Evolutionary conservation across 805 yeast genomes (phyloP), one percentile per base, ranked within the genome.

Genomic region (Cyberlindnera mississippiensis): DNA sequence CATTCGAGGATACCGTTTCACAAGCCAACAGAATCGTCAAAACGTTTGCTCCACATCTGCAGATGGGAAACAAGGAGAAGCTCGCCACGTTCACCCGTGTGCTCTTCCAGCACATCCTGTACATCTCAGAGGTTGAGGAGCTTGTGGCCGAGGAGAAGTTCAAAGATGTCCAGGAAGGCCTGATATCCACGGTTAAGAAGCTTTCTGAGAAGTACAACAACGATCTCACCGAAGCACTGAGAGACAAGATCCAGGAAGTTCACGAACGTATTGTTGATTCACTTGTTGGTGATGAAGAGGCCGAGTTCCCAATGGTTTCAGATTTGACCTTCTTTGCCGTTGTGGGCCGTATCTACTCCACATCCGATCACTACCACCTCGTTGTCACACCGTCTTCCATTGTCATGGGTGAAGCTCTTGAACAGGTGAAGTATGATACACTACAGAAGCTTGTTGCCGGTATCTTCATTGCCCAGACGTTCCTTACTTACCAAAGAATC

Each of bases 341-440:
- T 5, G 71, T 90, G 43, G 97, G 97, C 6, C 69, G 73, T 40
- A 59, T 89, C 4, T 93, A 85, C 58, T 90, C 99, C 0, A 88
- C 97, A 1, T 93, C 99, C 0, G 99, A 93, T 68, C 90, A 88
- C 59, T 91, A 85, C 64, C 99, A 93, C 68, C 71, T 89, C 45
- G 84, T 93, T 10, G 90, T 82, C 4, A 90, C 96, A 0, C 96
- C 97, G 4, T 74, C 91, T 2, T 67, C 78, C 24, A 74, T 93
- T 27, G 64, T 87, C 30, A 78, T 88, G 69, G 76, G 82, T 37
- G 91, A 87, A 61, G 68, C 78, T 12, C 64, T 91, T 41, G 79
- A 81, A 40, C 77, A 75, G 51, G 53, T 75, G 16, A 70, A 71
- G 33, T 61, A 64, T 20, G 57, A 57, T 17, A 56, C 70, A 4